Evolutionary conservation across 495 filamentous ascomycete genomes (phyloP).

Genomic region (Lepraria neglecta): DNA sequence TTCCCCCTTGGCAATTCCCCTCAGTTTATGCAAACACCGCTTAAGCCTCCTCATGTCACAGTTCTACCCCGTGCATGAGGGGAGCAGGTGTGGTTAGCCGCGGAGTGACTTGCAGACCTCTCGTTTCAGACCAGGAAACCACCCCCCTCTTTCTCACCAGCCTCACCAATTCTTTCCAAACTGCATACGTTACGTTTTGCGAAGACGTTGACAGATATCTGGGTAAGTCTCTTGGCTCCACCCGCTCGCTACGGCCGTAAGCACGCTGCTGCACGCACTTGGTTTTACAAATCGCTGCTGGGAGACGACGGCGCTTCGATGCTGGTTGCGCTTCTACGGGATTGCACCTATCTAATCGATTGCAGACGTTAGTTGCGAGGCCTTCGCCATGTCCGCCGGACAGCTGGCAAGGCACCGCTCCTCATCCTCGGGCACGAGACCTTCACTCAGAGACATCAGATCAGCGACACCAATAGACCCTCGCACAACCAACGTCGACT

Average conservation of each 20-base stretch:
- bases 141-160: conserved; percentile 1
- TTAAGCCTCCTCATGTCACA: conserved; percentile 24
- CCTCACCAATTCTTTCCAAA: conserved; percentile 1
- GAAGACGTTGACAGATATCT: conserved; percentile 10
- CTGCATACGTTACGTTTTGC: conserved; percentile 14
- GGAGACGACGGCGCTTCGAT: conserved; percentile 12
- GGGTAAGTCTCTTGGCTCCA: conserved; percentile 18
- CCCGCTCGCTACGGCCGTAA: neutral
- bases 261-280: neutral
- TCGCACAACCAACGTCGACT: conserved; percentile 47
- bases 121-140: conserved; percentile 21
- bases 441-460: conserved; percentile 36
- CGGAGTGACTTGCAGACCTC: conserved; percentile 22
- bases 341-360: conserved; percentile 12
- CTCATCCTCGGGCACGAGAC: conserved; percentile 49
- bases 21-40: conserved; percentile 15
- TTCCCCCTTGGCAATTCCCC: conserved; percentile 17
- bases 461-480: conserved; percentile 44
- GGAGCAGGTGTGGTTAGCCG: conserved; percentile 23
- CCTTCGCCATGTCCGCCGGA: conserved; percentile 44
- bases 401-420: conserved; percentile 54
- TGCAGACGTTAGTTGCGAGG: conserved; percentile 23
- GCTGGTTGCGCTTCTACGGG: conserved; percentile 13
- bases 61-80: conserved; percentile 25
- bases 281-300: conserved; percentile 3